A percentile compares a stretch with the other conserved stretches of the same genome.
Evolutionary conservation across 139 green algal species (phyloP).

Genomic region (Chlorokybus atmophyticus): DNA sequence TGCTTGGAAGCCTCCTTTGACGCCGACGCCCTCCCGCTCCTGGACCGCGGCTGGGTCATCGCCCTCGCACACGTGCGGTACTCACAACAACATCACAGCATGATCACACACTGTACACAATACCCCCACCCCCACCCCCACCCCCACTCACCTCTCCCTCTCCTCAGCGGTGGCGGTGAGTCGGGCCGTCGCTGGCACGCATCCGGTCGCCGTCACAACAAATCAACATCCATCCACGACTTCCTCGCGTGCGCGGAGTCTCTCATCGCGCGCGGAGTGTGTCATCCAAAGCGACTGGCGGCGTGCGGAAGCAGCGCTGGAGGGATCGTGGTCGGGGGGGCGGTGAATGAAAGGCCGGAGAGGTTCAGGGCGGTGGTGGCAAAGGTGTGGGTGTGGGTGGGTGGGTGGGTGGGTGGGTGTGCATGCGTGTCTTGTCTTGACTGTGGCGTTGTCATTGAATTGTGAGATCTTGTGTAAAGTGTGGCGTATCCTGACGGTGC

Average conservation of each 20-base stretch:
- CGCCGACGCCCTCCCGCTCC: slow-evolving; percentile 13
- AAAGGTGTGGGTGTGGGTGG: no score
- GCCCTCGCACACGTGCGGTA: slow-evolving; percentile 27
- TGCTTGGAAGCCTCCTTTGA: slow-evolving; percentile 6
- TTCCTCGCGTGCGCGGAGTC: slow-evolving; percentile 25
- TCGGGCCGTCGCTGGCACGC: slow-evolving; percentile 28
- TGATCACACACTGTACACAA: no score
- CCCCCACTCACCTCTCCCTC: no score
- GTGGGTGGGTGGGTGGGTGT: neutral
- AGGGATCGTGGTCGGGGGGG: slow-evolving; percentile 25
- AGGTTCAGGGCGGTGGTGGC: slow-evolving; percentile 23
- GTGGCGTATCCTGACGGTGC: no score
- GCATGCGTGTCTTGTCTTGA: neutral
- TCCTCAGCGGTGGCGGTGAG: slow-evolving; percentile 35
- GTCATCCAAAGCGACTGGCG: neutral
- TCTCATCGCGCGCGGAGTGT: slow-evolving; percentile 11
- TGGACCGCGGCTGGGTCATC: slow-evolving; percentile 27
- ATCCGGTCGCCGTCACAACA: slow-evolving; percentile 9
- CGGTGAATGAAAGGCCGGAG: slow-evolving; percentile 17
- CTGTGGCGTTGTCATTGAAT: no score
- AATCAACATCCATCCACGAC: slow-evolving; percentile 23
- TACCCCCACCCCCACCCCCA: no score
- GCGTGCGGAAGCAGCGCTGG: slow-evolving; percentile 26
- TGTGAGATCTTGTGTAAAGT: no score
- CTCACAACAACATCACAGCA: no score